Evolutionary conservation across 202 grass and related monocot species (phyloP).

Genomic region (Digitaria exilis): DNA sequence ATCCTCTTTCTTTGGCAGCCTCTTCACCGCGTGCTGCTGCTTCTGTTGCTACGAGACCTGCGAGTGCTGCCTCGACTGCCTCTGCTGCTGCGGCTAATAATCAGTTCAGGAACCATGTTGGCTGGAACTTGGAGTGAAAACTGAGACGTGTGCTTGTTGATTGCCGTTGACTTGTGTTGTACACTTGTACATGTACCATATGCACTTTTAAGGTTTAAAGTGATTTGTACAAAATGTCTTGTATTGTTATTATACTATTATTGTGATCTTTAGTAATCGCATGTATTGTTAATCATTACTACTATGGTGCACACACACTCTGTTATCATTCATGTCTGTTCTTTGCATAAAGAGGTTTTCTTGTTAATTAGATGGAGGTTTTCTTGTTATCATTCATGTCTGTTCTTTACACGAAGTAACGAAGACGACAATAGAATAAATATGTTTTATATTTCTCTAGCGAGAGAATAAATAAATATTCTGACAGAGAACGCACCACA

Average conservation of each 20-base stretch:
- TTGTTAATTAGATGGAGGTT: constrained; percentile 21
- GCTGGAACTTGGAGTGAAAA: not conserved
- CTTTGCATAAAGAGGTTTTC: not conserved
- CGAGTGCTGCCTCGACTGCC: constrained; percentile 92
- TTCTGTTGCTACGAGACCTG: constrained; percentile 97
- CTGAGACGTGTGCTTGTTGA: not conserved
- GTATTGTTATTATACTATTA: not conserved
- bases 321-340: not conserved
- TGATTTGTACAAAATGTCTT: not conserved
- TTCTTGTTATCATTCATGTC: constrained; percentile 41
- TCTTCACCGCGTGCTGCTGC: constrained; percentile 81
- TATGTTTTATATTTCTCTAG: not conserved
- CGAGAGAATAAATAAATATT: not conserved
- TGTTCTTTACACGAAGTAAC: no score
- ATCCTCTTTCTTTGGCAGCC: constrained; percentile 45
- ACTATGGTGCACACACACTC: not conserved
- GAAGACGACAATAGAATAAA: not conserved
- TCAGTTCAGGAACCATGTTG: not conserved
- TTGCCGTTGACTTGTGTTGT: not conserved
- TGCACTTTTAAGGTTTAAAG: not conserved
- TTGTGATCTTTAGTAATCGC: not conserved
- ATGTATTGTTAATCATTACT: not conserved
- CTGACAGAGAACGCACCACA: not conserved
- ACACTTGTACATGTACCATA: not conserved
- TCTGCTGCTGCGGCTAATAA: constrained; percentile 87